Evolutionary conservation across 2,329 filamentous ascomycete genomes (phyloP).

Genomic region (Sphaerulina musiva): DNA sequence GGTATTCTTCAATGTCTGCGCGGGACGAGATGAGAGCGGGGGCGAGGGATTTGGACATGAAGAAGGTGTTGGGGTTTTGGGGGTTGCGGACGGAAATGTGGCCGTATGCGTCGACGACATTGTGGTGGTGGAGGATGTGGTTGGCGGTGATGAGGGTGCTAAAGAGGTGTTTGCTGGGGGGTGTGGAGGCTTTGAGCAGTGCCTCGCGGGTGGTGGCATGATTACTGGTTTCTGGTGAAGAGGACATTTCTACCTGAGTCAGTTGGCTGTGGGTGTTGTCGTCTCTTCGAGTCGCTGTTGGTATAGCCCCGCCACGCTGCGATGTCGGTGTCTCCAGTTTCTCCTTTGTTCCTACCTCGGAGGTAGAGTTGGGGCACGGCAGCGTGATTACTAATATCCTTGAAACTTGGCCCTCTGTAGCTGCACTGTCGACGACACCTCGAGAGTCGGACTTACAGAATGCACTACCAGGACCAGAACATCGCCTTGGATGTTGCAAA

Average conservation of each 20-base stretch:
- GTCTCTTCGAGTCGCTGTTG: too few species aligned
- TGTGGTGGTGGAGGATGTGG: constrained; percentile 33
- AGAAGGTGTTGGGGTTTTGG: constrained; percentile 38
- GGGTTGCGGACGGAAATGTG: constrained; percentile 35
- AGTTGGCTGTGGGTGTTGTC: too few species aligned
- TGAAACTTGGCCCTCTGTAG: too few species aligned
- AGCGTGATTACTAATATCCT: too few species aligned
- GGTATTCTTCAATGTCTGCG: constrained; percentile 42
- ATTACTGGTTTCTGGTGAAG: neutral
- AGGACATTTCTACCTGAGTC: neutral
- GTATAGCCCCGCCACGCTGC: too few species aligned
- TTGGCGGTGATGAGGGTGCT: constrained; percentile 33
- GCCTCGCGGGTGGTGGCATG: constrained; percentile 15
- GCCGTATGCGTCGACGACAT: constrained; percentile 33
- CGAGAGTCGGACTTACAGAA: too few species aligned
- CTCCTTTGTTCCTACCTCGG: too few species aligned
- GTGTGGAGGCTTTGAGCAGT: constrained; percentile 28
- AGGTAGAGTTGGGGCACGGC: too few species aligned
- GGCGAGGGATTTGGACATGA: constrained; percentile 40
- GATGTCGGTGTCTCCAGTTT: too few species aligned
- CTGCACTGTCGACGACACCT: too few species aligned
- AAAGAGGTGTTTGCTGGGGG: constrained; percentile 27
- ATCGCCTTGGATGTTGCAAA: too few species aligned
- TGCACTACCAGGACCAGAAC: too few species aligned
- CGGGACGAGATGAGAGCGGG: constrained; percentile 39